phyloP scores from a whole-genome alignment of 2,329 filamentous ascomycete species.

The Claviceps paspali region DNA sequence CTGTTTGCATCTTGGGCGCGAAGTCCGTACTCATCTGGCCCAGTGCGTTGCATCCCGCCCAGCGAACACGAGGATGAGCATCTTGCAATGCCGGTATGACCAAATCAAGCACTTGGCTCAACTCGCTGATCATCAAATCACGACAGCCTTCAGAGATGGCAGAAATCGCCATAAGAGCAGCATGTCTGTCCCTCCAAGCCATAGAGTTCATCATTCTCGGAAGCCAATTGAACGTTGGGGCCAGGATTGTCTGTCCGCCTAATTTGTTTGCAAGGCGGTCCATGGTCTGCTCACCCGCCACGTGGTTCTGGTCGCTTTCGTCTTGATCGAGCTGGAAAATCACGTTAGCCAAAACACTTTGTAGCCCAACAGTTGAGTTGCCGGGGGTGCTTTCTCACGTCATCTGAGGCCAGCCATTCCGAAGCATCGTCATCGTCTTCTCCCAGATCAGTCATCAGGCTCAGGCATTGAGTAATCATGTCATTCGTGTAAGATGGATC shows the following conservation, averaged over 20 bases:
- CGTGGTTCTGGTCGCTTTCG: slow-evolving; percentile 93
- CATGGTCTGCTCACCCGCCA: slow-evolving; percentile 97
- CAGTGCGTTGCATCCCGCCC: slow-evolving; percentile 96
- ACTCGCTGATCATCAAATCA: slow-evolving; percentile 86
- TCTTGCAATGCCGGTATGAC: slow-evolving; percentile 88
- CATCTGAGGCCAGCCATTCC: slow-evolving; percentile 87
- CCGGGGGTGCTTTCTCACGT: slow-evolving; percentile 38
- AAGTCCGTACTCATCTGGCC: slow-evolving; percentile 99
- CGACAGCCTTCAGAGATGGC: slow-evolving; percentile 96
- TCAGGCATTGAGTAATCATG: slow-evolving; percentile 97
- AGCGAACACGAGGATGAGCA: slow-evolving; percentile 82
- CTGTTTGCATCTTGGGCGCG: slow-evolving; percentile 92
- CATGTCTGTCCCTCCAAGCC: slow-evolving; percentile 88
- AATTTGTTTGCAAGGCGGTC: slow-evolving; percentile 94
- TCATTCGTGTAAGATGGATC: slow-evolving; percentile 82
- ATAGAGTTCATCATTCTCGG: slow-evolving; percentile 94
- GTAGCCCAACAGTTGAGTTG: not conserved
- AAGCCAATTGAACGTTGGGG: slow-evolving; percentile 91
- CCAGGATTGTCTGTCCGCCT: slow-evolving; percentile 80
- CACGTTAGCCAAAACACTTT: slow-evolving; percentile 12
- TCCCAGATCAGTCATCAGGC: slow-evolving; percentile 94
- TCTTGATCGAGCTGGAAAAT: slow-evolving; percentile 63
- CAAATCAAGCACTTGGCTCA: slow-evolving; percentile 84
- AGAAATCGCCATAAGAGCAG: slow-evolving; percentile 95
- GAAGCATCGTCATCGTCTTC: slow-evolving; percentile 85